Base-by-base conservation (phyloP, 495 filamentous ascomycete genomes). In the Usnea hakonensis region DNA sequence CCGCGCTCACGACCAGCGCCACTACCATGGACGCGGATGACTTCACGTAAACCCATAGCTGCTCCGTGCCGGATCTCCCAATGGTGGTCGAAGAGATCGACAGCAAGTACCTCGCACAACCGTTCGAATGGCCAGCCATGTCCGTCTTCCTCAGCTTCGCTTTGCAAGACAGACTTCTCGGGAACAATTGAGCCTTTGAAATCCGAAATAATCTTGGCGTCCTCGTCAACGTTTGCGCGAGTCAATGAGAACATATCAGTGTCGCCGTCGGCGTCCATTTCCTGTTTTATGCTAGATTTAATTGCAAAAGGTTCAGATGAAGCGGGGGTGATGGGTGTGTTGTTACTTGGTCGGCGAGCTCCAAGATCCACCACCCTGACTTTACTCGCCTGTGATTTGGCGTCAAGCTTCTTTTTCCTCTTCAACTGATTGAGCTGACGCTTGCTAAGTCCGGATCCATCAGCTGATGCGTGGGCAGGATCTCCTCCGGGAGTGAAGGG, bases 21-120 rank as follows among this genome's bases (percentile, higher is more conserved):
- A 32, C 81, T 83, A 36, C 94, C 94, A 70, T 98, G 94, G 19
- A 95, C 90, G 55, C 94, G 85, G 63, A 96, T 80, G 38, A 97
- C 85, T 74, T 98, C 95, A 67, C 95, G 85, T 35, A 98, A 76
- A 37, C 90, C 95, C 87, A 98, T 93, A 26, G 94, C 91, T 50
- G 94, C 93, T 63, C 94, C 94, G 75, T 98, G 94, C n/a, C 94
- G 86, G 38, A 91, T 89, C 74, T 98, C 94, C 94, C 94, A 98
- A 67, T 90, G 85, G 5, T 86, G 79, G 77, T 98, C 93, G 66
- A 98, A 96, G 17, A 98, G 79, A 72, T 98, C 94, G 52, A 96
- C 80, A 65, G 85, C 90, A 55, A 98, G 81, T 67, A 96, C 88
- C 65, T 97, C 94, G 73, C 91, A 97, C 59, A 97, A 85, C 55